phyloP scores from a whole-genome alignment of 805 yeast species.

The Yarrowia hollandica region DNA sequence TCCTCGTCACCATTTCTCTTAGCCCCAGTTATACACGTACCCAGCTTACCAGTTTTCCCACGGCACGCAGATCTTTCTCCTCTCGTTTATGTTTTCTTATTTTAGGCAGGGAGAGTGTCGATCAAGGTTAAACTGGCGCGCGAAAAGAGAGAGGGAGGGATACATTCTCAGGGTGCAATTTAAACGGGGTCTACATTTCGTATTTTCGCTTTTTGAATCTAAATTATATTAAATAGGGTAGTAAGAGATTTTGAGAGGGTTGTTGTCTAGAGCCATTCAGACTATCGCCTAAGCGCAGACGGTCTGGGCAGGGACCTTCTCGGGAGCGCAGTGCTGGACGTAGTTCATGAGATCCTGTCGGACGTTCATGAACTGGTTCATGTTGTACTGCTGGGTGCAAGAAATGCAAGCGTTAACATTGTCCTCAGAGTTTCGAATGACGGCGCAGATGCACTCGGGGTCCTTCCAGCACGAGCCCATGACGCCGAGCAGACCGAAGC shows the following conservation, averaged over 20 bases:
- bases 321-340: constrained; percentile 28
- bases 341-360: constrained; percentile 26
- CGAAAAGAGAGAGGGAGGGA: too few relatives aligned
- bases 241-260: neutral
- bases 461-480: constrained; percentile 28
- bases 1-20: too few relatives aligned
- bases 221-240: constrained; percentile 27
- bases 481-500: constrained; percentile 9
- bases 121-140: too few relatives aligned
- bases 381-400: constrained; percentile 27
- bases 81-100: too few relatives aligned
- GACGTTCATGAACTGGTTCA: constrained; percentile 26
- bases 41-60: too few relatives aligned
- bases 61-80: too few relatives aligned
- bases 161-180: too few relatives aligned
- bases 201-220: constrained; percentile 1
- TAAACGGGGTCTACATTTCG: neutral
- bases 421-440: constrained; percentile 21
- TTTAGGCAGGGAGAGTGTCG: too few relatives aligned
- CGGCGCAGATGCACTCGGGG: constrained; percentile 23
- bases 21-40: too few relatives aligned
- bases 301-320: constrained; percentile 22
- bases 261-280: neutral
- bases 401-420: constrained; percentile 10
- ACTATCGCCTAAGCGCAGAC: constrained; percentile 5